Percentiles rank a stretch among this genome's conserved stretches.
Conservation (phyloP, 140 eudicot species). For the Erigeron philadelphicus region DNA sequence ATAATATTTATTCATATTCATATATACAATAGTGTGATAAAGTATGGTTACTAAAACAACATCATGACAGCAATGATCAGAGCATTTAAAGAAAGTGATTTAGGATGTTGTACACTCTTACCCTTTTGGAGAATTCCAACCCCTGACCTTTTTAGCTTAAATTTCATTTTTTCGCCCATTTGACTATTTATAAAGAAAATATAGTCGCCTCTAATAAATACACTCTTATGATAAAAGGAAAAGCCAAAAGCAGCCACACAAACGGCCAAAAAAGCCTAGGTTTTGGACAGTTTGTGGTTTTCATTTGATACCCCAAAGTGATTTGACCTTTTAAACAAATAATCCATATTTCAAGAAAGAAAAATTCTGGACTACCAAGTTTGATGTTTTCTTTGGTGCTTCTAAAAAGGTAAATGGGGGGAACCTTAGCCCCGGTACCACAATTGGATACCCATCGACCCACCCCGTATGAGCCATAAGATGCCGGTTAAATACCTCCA, state of each 20-base stretch:
- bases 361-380: not conserved
- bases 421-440: too few species aligned
- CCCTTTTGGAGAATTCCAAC: not conserved
- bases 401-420: too few species aligned
- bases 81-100: not conserved
- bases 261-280: not conserved
- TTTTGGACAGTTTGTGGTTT: constrained; percentile 6
- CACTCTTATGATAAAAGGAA: not conserved
- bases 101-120: not conserved
- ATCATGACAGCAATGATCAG: not conserved
- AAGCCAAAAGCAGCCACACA: not conserved
- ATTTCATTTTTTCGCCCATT: not conserved
- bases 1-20: too few species aligned
- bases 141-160: not conserved
- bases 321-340: constrained; percentile 13
- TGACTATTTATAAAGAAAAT: not conserved
- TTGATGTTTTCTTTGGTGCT: not conserved
- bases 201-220: not conserved
- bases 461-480: too few species aligned
- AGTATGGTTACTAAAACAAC: not conserved
- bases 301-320: not conserved
- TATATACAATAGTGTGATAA: too few species aligned
- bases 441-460: too few species aligned
- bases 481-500: too few species aligned
- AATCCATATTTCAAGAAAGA: not conserved